A percentile compares a stretch with the other conserved stretches of the same genome.
phyloP scores from a whole-genome alignment of 1,284 basidiomycete genomes.

The Flammula alnicola region DNA sequence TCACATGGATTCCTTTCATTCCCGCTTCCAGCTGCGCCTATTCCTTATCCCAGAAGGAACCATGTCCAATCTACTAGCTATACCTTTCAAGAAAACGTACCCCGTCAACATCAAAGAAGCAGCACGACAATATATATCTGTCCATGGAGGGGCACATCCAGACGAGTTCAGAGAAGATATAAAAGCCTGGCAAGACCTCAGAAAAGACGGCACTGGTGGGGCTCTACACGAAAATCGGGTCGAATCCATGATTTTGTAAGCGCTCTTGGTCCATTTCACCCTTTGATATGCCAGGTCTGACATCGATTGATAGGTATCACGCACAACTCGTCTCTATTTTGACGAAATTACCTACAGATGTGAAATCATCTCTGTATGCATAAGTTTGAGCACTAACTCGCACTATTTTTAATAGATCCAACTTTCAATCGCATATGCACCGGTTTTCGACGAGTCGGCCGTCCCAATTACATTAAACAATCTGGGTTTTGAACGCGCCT shows the following conservation, averaged over 20 bases:
- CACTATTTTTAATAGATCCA: slow-evolving; percentile 62
- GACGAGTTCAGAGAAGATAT: slow-evolving; percentile 89
- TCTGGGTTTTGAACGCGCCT: slow-evolving; percentile 78
- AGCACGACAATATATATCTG: slow-evolving; percentile 72
- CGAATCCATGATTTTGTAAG: slow-evolving; percentile 54
- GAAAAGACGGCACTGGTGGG: slow-evolving; percentile 63
- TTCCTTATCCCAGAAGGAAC: no score
- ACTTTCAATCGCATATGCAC: slow-evolving; percentile 77
- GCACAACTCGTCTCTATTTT: slow-evolving; percentile 83
- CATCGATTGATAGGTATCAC: slow-evolving; percentile 69
- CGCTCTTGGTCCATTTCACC: slow-evolving; percentile 10
- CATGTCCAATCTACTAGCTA: slow-evolving; percentile 80
- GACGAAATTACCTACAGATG: slow-evolving; percentile 50
- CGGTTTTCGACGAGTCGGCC: slow-evolving; percentile 63
- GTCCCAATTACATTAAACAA: slow-evolving; percentile 71
- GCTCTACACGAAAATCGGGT: slow-evolving; percentile 64
- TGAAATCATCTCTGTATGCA: slow-evolving; percentile 29
- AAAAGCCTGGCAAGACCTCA: slow-evolving; percentile 68
- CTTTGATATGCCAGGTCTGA: slow-evolving; percentile 22
- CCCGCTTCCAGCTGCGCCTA: no score
- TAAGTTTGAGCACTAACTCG: slow-evolving; percentile 1
- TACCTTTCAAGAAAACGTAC: slow-evolving; percentile 81
- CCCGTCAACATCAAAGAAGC: slow-evolving; percentile 61
- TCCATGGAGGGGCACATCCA: slow-evolving; percentile 81
- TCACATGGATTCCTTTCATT: no score